These are phyloP conservation scores for Fonsecaea monophora DNA, from an alignment of 2,329 filamentous ascomycete genomes.

Conservation along the genomic window DNA sequence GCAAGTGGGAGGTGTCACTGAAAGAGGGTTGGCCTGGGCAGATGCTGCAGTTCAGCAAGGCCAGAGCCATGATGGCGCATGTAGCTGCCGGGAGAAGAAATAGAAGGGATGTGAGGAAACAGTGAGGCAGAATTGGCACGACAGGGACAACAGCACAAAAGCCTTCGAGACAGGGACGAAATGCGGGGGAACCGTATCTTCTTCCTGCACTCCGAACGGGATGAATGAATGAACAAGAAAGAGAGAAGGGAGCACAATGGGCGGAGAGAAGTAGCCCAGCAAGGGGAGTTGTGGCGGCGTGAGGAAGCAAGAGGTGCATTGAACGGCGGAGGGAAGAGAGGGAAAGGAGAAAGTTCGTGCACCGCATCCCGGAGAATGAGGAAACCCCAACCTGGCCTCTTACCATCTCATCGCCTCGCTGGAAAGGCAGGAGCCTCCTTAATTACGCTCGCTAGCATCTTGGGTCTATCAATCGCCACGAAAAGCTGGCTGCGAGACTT, in stretches of 20 bases:
- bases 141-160: conserved; percentile 19
- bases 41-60: conserved; percentile 79
- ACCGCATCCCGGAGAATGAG: conserved; percentile 2
- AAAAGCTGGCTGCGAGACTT: background rate
- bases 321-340: conserved; percentile 10
- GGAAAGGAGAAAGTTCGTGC: conserved; percentile 1
- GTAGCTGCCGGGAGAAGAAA: conserved; percentile 27
- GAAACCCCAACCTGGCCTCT: conserved; percentile 13
- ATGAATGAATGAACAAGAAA: conserved; percentile 36
- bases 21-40: conserved; percentile 82
- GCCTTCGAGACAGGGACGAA: conserved; percentile 26
- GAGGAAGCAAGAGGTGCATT: conserved; percentile 8
- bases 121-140: conserved; percentile 15
- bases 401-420: conserved; percentile 9
- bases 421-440: conserved; percentile 9
- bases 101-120: conserved; percentile 37
- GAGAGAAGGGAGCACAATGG: conserved; percentile 38
- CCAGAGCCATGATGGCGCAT: conserved; percentile 50
- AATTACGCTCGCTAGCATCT: conserved; percentile 11
- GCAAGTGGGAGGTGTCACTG: conserved; percentile 87
- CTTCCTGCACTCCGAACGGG: conserved; percentile 34
- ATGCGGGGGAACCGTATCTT: conserved; percentile 19
- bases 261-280: conserved; percentile 22
- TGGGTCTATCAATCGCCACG: background rate
- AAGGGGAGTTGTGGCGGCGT: conserved; percentile 11